Percentiles rank a stretch among this genome's conserved stretches.
phyloP scores from a whole-genome alignment of 805 yeast species.

The Scheffersomyces ergatensis region DNA sequence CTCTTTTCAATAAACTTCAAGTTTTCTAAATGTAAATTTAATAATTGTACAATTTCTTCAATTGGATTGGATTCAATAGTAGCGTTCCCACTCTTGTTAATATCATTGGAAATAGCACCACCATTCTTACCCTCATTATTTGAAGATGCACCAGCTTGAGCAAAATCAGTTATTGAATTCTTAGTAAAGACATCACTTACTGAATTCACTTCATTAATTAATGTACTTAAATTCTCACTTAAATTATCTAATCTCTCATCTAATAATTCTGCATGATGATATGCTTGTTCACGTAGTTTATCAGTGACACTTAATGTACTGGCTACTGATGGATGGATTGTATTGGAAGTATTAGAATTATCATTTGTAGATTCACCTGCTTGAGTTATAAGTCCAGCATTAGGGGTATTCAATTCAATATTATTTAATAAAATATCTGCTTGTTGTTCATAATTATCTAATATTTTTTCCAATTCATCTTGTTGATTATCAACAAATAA shows the following conservation, averaged over 20 bases:
- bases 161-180: slow-evolving; percentile 40
- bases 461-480: slow-evolving; percentile 78
- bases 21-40: slow-evolving; percentile 87
- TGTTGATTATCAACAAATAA: slow-evolving; percentile 88
- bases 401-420: slow-evolving; percentile 27
- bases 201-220: slow-evolving; percentile 78
- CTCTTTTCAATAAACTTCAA: slow-evolving; percentile 81
- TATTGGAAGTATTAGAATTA: slow-evolving; percentile 9
- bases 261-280: slow-evolving; percentile 78
- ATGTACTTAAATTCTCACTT: slow-evolving; percentile 70
- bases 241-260: slow-evolving; percentile 78
- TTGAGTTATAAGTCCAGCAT: neutral
- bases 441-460: slow-evolving; percentile 80
- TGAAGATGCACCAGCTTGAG: slow-evolving; percentile 4
- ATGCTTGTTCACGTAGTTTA: slow-evolving; percentile 86
- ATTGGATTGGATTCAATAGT: slow-evolving; percentile 50
- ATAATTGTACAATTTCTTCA: slow-evolving; percentile 72
- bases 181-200: slow-evolving; percentile 79
- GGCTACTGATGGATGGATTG: slow-evolving; percentile 4
- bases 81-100: slow-evolving; percentile 27
- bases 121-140: neutral
- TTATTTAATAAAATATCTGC: slow-evolving; percentile 49
- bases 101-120: slow-evolving; percentile 16
- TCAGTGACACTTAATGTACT: slow-evolving; percentile 56
- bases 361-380: slow-evolving; percentile 3